Conservation (phyloP, 2,329 filamentous ascomycete genomes). For the Calonectria pauciramosa region DNA sequence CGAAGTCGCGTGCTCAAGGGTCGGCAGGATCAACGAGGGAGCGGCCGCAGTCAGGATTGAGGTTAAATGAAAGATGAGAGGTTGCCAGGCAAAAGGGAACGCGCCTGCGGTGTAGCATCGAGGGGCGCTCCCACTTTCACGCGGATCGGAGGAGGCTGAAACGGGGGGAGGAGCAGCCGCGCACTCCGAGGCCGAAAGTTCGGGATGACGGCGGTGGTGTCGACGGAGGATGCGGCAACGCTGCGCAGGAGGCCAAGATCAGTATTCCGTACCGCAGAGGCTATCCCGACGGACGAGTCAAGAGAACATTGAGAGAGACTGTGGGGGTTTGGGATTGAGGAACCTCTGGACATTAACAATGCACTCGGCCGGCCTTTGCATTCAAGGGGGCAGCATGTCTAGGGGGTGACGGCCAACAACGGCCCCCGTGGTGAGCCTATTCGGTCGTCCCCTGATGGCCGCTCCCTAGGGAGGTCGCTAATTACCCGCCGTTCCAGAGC, state of each 20-base stretch:
- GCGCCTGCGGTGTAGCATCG: constrained; percentile 43
- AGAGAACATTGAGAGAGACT: constrained; percentile 35
- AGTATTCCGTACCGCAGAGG: constrained; percentile 29
- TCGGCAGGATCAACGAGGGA: constrained; percentile 24
- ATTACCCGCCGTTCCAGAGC: constrained; percentile 34
- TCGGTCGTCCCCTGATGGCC: constrained; percentile 27
- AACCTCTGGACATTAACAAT: constrained; percentile 29
- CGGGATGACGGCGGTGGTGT: constrained; percentile 22
- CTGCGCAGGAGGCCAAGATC: neutral
- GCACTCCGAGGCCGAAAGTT: constrained; percentile 16
- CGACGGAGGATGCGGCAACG: constrained; percentile 6
- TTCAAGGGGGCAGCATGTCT: constrained; percentile 40
- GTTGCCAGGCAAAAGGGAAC: constrained; percentile 33
- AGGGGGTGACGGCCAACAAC: constrained; percentile 22
- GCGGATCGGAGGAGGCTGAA: constrained; percentile 31
- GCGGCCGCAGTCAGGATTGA: constrained; percentile 17
- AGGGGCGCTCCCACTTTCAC: constrained; percentile 36
- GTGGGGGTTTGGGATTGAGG: constrained; percentile 36
- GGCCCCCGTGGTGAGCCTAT: constrained; percentile 27
- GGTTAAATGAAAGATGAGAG: constrained; percentile 16
- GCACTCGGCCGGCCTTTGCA: constrained; percentile 34
- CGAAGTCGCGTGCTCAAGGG: constrained; percentile 34
- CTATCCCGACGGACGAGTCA: constrained; percentile 29
- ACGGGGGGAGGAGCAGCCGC: constrained; percentile 28
- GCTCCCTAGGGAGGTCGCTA: constrained; percentile 26